phyloP scores from a whole-genome alignment of 148 eudicot species.

The Dianthus caryophyllus region DNA sequence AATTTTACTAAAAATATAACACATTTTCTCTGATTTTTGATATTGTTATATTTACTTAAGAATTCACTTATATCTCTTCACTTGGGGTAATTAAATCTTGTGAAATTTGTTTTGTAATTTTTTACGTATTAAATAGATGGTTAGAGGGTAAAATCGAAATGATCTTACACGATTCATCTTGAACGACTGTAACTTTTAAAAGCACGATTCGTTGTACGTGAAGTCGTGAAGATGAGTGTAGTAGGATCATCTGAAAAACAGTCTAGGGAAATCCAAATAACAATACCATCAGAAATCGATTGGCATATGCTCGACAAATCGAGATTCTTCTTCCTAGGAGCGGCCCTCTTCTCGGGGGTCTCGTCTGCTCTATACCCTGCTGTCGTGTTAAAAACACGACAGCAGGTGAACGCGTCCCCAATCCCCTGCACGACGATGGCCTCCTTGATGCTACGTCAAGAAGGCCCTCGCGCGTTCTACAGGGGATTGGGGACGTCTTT shows the following conservation, averaged over 20 bases:
- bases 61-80: too few relatives aligned
- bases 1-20: too few relatives aligned
- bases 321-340: conserved; percentile 77
- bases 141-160: too few relatives aligned
- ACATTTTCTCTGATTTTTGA: too few relatives aligned
- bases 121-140: too few relatives aligned
- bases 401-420: conserved; percentile 41
- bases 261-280: conserved; percentile 49
- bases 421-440: conserved; percentile 50
- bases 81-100: too few relatives aligned
- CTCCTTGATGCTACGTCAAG: conserved; percentile 37
- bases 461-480: conserved; percentile 59
- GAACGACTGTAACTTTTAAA: too few relatives aligned
- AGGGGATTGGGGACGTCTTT: conserved; percentile 77
- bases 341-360: conserved; percentile 78
- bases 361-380: conserved; percentile 69
- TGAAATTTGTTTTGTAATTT: too few relatives aligned
- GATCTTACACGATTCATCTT: too few relatives aligned
- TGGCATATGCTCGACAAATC: conserved; percentile 89
- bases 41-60: too few relatives aligned
- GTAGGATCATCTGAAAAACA: conserved; percentile 65
- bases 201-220: too few relatives aligned
- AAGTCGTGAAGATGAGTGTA: conserved; percentile 48
- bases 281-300: conserved; percentile 64
- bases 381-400: conserved; percentile 76